A percentile compares a stretch with the other conserved stretches of the same genome.
Conservation (phyloP, 768 basidiomycete genomes). For the Tulasnella sp. region DNA sequence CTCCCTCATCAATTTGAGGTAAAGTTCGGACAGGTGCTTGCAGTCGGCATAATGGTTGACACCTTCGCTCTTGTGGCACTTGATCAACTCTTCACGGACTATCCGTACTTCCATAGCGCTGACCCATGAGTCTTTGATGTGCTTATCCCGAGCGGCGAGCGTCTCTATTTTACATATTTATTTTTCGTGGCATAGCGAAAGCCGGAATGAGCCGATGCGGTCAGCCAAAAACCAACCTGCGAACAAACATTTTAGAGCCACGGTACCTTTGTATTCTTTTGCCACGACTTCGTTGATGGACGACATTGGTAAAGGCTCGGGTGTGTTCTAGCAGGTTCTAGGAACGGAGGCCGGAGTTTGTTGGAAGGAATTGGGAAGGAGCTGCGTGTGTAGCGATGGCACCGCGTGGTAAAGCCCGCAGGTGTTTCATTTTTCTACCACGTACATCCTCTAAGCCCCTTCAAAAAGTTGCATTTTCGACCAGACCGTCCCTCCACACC, state of each 20-base stretch:
- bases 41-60: constrained; percentile 92
- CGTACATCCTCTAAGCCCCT: not conserved
- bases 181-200: not conserved
- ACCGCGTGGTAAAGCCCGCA: constrained; percentile 19
- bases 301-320: not conserved
- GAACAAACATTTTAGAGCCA: not conserved
- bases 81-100: constrained; percentile 83
- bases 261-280: constrained; percentile 23
- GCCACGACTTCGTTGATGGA: not conserved
- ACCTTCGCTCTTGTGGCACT: constrained; percentile 88
- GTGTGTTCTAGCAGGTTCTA: constrained; percentile 9
- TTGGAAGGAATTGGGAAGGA: constrained; percentile 5
- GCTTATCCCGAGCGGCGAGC: constrained; percentile 58
- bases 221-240: not conserved
- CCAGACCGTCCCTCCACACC: constrained; percentile 3
- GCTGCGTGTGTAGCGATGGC: not conserved
- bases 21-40: constrained; percentile 81
- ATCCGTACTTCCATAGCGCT: constrained; percentile 91
- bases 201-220: not conserved
- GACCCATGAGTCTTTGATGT: constrained; percentile 91
- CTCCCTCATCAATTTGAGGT: constrained; percentile 73
- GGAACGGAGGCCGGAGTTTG: not conserved
- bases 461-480: constrained; percentile 23
- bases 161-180: constrained; percentile 34
- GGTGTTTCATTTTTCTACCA: constrained; percentile 20